Evolutionary conservation across 1,284 basidiomycete species (phyloP), one percentile per base, ranked within the genome.

Genomic region (Coriolopsis trogii): DNA sequence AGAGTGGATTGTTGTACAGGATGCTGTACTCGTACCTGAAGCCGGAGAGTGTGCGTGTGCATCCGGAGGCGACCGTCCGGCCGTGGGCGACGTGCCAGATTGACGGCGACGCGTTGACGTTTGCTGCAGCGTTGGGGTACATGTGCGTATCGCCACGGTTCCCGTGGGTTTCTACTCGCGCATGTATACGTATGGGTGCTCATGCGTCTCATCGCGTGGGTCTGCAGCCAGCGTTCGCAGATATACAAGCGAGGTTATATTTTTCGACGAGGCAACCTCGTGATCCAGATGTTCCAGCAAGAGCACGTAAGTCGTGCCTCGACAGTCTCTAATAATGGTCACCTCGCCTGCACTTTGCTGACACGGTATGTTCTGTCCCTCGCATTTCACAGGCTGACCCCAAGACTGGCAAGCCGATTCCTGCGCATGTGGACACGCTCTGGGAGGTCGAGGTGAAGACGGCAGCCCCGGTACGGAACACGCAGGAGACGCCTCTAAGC

Each of bases 371-470:
- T 8, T 10, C 5, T 15, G 24, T 20, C 38, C n/a, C n/a, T n/a
- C n/a, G n/a, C n/a, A n/a, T n/a, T n/a, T 48, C 15, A 31, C 39
- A 87, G 87, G 79, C 86, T 28, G 86, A 90, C 61, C 75, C 78
- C 0, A 86, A 80, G 67, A 89, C 87, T 4, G 81, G 83, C 48
- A 80, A 85, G 56, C 84, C 87, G 0, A 84, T 84, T 31, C 83
- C 86, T 34, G 86, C 85, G 15, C 85, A 87, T 49, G 70, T 80
- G 13, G 87, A 89, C 58, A 88, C 87, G 0, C 73, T 89, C 8
- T 91, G 89, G 89, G 85, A 91, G 64, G 88, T 91, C 29, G 87
- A 91, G 70, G 89, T 90, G 40, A 91, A 88, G 67, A 89, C 87
- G 1, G 86, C 88, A 3, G 75, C 77, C 6, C 89, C 89, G 4